Base-by-base conservation (phyloP, 2,329 filamentous ascomycete genomes). In the Dothidotthia symphoricarpi region DNA sequence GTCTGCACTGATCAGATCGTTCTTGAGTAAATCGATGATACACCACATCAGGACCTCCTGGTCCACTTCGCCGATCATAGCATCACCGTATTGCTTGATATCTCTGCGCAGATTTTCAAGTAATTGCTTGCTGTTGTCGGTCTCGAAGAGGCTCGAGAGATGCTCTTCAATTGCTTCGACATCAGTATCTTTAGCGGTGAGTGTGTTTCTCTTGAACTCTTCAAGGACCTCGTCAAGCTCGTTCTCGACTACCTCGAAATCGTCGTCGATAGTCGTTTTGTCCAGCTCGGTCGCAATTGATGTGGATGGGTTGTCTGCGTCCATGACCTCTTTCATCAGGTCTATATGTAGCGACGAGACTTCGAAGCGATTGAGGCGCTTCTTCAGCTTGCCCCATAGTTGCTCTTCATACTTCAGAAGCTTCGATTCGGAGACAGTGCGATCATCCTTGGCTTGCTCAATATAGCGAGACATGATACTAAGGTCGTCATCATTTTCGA, bases 331-430 rank as follows among this genome's bases (percentile, higher is more conserved):
- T 24, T 38, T 52, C 33, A 81, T 61, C 72, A 83, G 58, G 26
- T 72, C 59, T 13, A 75, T 74, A 53, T 81, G 82, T 22, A 83
- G 68, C 6, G 70, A 67, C 0, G 78, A 78, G 52, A 80, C 77
- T 13, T 76, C 69, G 48, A 79, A 74, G 41, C 75, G 78, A 32
- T 72, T 67, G n/a, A 70, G 70, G 47, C 78, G 69, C n/a, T 72
- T 65, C 11, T 68, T 56, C 4, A 82, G 47, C 24, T 73, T 70
- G 16, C 68, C 57, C 24, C 70, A 61, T n/a, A 82, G 53, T 16
- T 69, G 63, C 11, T 58, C 46, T 45, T 80, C 71, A 61, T 73
- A 78, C 28, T 70, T 68, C 1, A 55, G 47, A 6, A 82, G 44
- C 14, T 72, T 66, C 14, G 61, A 51, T 9, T 69, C 51, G 0